Conservation (phyloP, 2,329 filamentous ascomycete genomes). For the Epichloe sp. region DNA sequence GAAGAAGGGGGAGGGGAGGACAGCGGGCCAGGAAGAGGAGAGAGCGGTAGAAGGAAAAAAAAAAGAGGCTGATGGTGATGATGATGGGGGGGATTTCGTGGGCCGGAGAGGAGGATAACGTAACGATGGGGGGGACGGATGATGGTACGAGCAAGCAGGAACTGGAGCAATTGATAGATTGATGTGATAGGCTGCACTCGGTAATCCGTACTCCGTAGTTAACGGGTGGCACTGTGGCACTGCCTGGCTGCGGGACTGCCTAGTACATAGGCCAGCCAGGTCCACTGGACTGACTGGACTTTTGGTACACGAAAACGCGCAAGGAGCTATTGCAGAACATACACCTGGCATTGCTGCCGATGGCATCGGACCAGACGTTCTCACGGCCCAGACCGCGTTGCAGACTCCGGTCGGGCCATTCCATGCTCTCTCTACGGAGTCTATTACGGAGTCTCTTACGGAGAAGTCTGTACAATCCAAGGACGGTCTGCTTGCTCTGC, state of each 20-base stretch:
- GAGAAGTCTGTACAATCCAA: background rate
- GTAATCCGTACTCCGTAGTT: background rate
- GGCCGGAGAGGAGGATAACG: background rate
- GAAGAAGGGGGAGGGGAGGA: slow-evolving; percentile 5
- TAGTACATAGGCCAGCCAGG: background rate
- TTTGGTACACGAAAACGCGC: background rate
- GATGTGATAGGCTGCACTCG: background rate
- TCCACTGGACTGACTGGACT: too few species aligned
- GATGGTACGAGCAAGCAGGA: background rate
- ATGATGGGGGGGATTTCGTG: slow-evolving; percentile 6
- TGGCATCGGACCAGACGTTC: background rate
- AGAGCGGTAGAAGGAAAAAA: slow-evolving; percentile 11
- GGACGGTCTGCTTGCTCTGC: background rate
- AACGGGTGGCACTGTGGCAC: background rate
- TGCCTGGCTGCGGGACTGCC: background rate
- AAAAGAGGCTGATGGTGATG: slow-evolving; percentile 12
- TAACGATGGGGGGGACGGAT: background rate
- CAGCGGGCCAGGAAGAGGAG: slow-evolving; percentile 4
- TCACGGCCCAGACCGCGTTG: too few species aligned
- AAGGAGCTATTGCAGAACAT: background rate
- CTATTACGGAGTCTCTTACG: too few species aligned
- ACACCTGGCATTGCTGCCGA: too few species aligned
- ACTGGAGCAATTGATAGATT: background rate
- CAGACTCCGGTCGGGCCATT: too few species aligned
- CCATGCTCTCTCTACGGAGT: too few species aligned